Conservation (phyloP, 2,329 filamentous ascomycete species). For the Aspergillus floridensis region DNA sequence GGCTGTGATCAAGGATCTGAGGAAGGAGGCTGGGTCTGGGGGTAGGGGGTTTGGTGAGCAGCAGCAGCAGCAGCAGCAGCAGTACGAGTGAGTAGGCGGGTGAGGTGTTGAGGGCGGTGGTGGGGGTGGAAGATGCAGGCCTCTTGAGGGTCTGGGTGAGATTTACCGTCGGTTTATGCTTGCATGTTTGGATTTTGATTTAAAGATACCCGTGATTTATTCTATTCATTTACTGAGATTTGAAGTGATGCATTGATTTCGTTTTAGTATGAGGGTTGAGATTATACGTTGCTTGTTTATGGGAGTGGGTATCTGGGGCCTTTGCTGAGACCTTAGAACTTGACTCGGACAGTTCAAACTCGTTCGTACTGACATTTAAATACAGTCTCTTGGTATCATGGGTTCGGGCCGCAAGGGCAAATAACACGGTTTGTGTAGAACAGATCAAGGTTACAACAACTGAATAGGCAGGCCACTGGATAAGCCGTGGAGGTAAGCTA, state of each 20-base stretch:
- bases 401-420: background rate
- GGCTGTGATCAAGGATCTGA: slow-evolving; percentile 48
- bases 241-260: no score
- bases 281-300: no score
- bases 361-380: background rate
- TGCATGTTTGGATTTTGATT: background rate
- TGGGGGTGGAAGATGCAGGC: no score
- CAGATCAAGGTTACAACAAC: background rate
- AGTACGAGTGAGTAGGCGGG: slow-evolving; percentile 14
- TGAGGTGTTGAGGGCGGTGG: no score
- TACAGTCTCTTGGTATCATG: slow-evolving; percentile 25
- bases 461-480: no score
- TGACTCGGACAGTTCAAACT: no score
- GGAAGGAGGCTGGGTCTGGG: slow-evolving; percentile 37
- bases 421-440: background rate
- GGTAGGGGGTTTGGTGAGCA: slow-evolving; percentile 25
- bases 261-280: no score
- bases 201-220: slow-evolving; percentile 17
- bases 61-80: slow-evolving; percentile 16
- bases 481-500: background rate
- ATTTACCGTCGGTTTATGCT: no score
- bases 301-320: no score
- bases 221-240: background rate
- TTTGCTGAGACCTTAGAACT: no score
- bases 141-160: no score